A percentile compares a stretch with the other conserved stretches of the same genome.
Evolutionary conservation across 192 early-diverging fungal genomes (phyloP).

Genomic region (Pilaira anomala): DNA sequence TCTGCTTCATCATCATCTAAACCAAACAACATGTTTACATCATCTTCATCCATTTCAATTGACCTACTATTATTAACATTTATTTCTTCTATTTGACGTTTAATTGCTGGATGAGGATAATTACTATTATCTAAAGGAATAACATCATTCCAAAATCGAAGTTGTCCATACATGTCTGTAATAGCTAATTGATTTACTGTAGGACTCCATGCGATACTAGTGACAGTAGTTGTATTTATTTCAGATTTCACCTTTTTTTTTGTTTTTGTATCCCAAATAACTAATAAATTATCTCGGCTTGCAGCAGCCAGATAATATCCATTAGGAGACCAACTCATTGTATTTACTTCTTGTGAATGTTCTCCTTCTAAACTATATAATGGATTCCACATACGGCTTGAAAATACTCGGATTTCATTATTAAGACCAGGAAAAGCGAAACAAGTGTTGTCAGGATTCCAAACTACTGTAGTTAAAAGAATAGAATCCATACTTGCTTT

Average conservation of each 20-base stretch:
- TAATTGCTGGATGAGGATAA: conserved; percentile 20
- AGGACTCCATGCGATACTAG: conserved; percentile 69
- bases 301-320: conserved; percentile 60
- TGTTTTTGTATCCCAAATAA: conserved; percentile 64
- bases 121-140: conserved; percentile 42
- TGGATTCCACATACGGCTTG: conserved; percentile 30
- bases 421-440: conserved; percentile 58
- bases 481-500: conserved; percentile 43
- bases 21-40: not conserved
- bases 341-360: conserved; percentile 34
- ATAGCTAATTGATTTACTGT: conserved; percentile 58
- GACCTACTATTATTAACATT: too few species aligned
- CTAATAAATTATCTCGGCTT: conserved; percentile 40
- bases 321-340: conserved; percentile 62
- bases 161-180: conserved; percentile 48
- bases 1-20: conserved; percentile 29
- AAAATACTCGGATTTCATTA: conserved; percentile 31
- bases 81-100: not conserved
- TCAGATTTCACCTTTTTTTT: conserved; percentile 44
- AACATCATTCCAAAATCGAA: conserved; percentile 59
- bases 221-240: conserved; percentile 37
- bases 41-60: too few species aligned
- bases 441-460: conserved; percentile 60
- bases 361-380: conserved; percentile 19
- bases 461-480: conserved; percentile 42